Base-by-base conservation (phyloP, 2,329 filamentous ascomycete species). In the Cladosporium sp. region DNA sequence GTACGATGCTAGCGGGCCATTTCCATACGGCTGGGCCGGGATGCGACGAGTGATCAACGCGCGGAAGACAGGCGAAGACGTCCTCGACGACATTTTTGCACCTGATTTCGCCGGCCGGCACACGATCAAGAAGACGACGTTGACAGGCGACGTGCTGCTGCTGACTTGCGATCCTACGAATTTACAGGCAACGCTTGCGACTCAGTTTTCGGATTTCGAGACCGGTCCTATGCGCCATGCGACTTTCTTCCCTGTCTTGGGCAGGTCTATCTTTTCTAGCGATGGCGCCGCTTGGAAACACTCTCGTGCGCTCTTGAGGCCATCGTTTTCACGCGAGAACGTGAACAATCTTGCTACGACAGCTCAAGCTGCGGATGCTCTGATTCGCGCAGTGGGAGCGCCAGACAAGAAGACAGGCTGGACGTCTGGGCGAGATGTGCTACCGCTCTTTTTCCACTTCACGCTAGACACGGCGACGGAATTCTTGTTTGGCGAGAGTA, bases 101-200 rank as follows among this genome's bases (percentile, higher is more conserved):
- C 36, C 52, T n/a, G 49, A 60, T 37, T 58, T 63, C 6, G 52
- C 12, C 12, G 38, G 52, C 3, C 15, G 11, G 3, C 28, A 34
- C 6, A 65, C 62, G 14, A 14, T 52, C 8, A 51, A 52, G 19
- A 58, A 58, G 28, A 58, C 55, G 19, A 40, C 45, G 20, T 63
- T 12, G 61, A 66, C 30, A 61, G 65, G 3, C 3, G 55, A 37
- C 9, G 39, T 17, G 11, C 51, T 59, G n/a, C 45, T 65, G 20
- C 28, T 59, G 11, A 69, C 72, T 8, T 69, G 65, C 52, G 82
- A 84, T 22, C 70, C 69, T 9, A 76, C 76, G 12, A 86, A 85
- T 62, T 73, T 85, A 52, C 81, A 84, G 63, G 77, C 82, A 22
- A 68, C 76, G 2, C 74, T 86, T 1, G 78, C 81, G 0, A 76